These are phyloP conservation scores for Pulicaria dysenterica DNA, from an alignment of 129 eudicot species.

Conservation along the genomic window DNA sequence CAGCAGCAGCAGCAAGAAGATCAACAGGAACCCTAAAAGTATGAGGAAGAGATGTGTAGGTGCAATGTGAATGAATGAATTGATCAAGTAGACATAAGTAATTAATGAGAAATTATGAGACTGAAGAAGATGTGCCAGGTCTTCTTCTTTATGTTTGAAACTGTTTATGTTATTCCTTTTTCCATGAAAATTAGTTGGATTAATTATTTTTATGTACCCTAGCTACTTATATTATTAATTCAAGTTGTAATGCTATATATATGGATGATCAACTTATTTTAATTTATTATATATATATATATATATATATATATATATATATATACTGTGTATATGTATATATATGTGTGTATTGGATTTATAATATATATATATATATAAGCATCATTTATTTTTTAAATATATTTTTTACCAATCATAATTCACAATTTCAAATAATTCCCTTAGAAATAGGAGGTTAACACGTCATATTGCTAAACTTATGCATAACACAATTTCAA, in stretches of 20 bases:
- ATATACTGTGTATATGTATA: too few species aligned
- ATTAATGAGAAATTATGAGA: neutral
- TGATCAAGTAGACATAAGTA: too few species aligned
- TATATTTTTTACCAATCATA: too few species aligned
- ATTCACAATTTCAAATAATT: too few species aligned
- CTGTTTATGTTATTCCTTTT: slow-evolving; percentile 22
- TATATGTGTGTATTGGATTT: neutral
- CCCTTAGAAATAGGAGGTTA: too few species aligned
- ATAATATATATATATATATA: neutral
- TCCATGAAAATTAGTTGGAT: slow-evolving; percentile 1
- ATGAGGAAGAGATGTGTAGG: slow-evolving; percentile 18
- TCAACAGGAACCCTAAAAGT: slow-evolving; percentile 27
- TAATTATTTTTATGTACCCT: neutral
- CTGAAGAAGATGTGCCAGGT: neutral
- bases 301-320: too few species aligned
- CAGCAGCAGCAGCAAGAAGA: slow-evolving; percentile 26
- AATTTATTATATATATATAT: neutral
- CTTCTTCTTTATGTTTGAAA: neutral
- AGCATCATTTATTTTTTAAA: too few species aligned
- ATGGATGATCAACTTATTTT: neutral
- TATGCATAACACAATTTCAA: too few species aligned
- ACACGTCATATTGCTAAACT: too few species aligned
- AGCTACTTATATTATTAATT: neutral
- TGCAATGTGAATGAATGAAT: slow-evolving; percentile 18
- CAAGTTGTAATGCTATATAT: slow-evolving; percentile 13